A percentile compares a stretch with the other conserved stretches of the same genome.
These are phyloP conservation scores for Viola pubescens DNA, from an alignment of 441 rosid genomes.

Conservation along the genomic window DNA sequence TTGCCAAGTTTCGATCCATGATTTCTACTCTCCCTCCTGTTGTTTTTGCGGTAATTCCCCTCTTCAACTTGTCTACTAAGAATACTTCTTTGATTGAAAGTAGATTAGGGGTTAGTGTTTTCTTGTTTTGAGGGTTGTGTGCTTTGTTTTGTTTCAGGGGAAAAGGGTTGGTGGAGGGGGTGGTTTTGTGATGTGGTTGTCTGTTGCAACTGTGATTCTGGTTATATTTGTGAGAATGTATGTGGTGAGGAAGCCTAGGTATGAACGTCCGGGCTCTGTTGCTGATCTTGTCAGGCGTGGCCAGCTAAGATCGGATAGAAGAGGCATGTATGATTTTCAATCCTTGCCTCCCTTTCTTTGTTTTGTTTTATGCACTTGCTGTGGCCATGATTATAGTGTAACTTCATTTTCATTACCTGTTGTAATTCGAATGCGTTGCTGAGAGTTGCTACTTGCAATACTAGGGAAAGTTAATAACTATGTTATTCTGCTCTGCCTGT, in stretches of 20 bases:
- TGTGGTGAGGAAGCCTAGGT: conserved; percentile 39
- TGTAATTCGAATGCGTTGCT: not conserved
- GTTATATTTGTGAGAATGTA: conserved; percentile 40
- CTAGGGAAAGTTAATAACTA: not conserved
- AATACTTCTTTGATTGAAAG: not conserved
- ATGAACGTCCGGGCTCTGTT: conserved; percentile 59
- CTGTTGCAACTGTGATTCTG: conserved; percentile 43
- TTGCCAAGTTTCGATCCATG: conserved; percentile 33
- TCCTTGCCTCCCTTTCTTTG: conserved; percentile 12
- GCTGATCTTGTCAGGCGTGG: conserved; percentile 97
- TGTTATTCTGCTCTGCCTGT: not conserved
- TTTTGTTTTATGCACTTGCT: not conserved
- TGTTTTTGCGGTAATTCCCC: conserved; percentile 40
- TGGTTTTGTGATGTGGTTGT: conserved; percentile 39
- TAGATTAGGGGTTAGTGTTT: not conserved
- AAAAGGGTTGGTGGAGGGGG: conserved; percentile 29
- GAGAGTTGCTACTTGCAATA: not conserved
- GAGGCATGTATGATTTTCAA: conserved; percentile 91
- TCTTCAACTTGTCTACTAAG: not conserved
- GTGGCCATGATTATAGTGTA: not conserved
- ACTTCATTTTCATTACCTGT: not conserved
- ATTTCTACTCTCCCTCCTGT: conserved; percentile 49
- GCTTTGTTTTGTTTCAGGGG: conserved; percentile 28
- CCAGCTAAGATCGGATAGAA: conserved; percentile 91
- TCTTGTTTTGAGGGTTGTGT: not conserved